Evolutionary conservation across 2,329 filamentous ascomycete species (phyloP), one percentile per base, ranked within the genome.

Genomic region (Trichoderma oligosporum): DNA sequence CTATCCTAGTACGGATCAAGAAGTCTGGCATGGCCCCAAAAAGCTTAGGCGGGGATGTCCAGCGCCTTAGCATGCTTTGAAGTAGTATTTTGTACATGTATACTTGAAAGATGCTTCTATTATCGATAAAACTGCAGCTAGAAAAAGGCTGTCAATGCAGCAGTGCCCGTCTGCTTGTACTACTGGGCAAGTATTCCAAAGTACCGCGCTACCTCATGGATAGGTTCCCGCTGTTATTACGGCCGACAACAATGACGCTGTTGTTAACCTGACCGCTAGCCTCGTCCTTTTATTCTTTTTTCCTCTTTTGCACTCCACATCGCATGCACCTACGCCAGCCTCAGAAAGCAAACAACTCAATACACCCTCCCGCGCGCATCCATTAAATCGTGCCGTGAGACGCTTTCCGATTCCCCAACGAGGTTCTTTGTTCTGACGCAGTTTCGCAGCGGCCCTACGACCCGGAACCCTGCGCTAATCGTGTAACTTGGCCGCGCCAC

Each of bases 401-500:
- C 51, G 42, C 51, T 60, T 35, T 33, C 39, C 47, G 44, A 42
- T 49, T 46, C 53, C 41, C 44, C 54, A 18, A 31, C 22, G 38
- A 3, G 56, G 54, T 47, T 22, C 24, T 57, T 20, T 39, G 22
- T 47, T 27, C 54, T 57, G 54, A 60, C 53, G 56, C 47, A 35
- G 39, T 33, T 44, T 35, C 31, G 22, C 38, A 31, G 56, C 42
- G 33, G 42, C 49, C 33, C 20, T 55, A 38, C 49, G 47, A 53
- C 47, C 54, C 46, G 58, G 58, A 57, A 42, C 42, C 44, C 54
- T 58, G 56, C 48, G 48, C 56, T 45, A 36, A n/a, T 38, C 47
- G 58, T 60, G 58, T 60, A 57, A 57, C 58, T 52, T 47, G 39
- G 53, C 58, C 48, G 45, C 54, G 58, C 42, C 52, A 47, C 58